Evolutionary conservation across 2,329 filamentous ascomycete species (phyloP), one percentile per base, ranked within the genome.

Genomic region (Alternaria dauci): DNA sequence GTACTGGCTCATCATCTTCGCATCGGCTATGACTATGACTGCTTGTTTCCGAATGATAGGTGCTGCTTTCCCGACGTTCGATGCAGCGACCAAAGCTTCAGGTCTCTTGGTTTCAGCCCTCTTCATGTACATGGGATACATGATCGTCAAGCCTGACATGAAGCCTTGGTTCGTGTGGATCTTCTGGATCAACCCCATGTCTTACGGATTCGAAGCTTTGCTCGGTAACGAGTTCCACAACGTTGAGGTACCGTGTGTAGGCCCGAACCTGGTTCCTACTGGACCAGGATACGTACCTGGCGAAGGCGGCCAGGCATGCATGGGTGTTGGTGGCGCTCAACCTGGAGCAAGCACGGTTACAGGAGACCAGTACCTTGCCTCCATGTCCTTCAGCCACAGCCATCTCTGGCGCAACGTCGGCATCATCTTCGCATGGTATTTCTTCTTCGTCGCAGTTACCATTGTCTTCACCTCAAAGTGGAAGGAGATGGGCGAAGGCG

Each of bases 91-190:
- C n/a, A 78, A 86, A 75, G 81, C 82, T 2, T 83, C 84, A 0
- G 80, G 83, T 2, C 79, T 82, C 12, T 74, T 85, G 20, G 71
- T 86, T 52, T 84, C 83, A 30, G 82, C 90, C 34, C 82, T 91
- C 73, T 53, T 65, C 47, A 87, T 82, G 43, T 84, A 82, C 74
- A 91, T 60, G 38, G 72, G 88, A 55, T 91, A 92, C 73, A 77
- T 78, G 12, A 80, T 85, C 57, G 80, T 81, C 1, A 75, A 74
- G 2, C 68, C 72, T 6, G 78, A 92, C 76, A 94, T 92, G 90
- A 84, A 90, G 3, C 85, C 80, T 2, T 96, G 92, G 91, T 91
- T 90, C 71, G 84, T 88, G 59, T 95, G 92, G 92, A 85, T 95
- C 63, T 91, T 93, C 61, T 94, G 91, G 73, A 81, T 94, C 28